Conservation (phyloP, 768 basidiomycete genomes). For the Crepidotus variabilis region DNA sequence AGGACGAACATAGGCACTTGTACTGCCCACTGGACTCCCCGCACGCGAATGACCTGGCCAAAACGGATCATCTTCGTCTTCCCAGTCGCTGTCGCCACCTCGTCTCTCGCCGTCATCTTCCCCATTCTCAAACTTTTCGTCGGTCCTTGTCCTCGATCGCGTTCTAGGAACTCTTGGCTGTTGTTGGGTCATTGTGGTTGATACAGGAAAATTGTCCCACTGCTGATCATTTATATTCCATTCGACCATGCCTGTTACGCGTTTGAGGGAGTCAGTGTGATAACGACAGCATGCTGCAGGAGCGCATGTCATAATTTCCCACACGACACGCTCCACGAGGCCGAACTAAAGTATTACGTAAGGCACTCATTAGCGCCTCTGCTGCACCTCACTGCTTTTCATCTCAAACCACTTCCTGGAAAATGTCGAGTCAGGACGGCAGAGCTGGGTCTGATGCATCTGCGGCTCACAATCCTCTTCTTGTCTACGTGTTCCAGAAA, state of each 20-base stretch:
- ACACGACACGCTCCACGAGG: background rate
- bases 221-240: background rate
- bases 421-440: background rate
- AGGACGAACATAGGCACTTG: background rate
- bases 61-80: slow-evolving; percentile 20
- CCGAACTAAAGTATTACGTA: background rate
- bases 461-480: background rate
- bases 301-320: background rate
- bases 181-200: slow-evolving; percentile 8
- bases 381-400: background rate
- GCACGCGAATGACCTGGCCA: background rate
- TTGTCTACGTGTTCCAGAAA: slow-evolving; percentile 3
- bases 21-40: slow-evolving; percentile 6
- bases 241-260: background rate
- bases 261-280: background rate
- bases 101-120: background rate
- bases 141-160: slow-evolving; percentile 7
- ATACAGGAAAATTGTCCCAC: background rate
- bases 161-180: slow-evolving; percentile 1
- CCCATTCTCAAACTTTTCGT: background rate
- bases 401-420: background rate
- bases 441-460: background rate
- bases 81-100: slow-evolving; percentile 22
- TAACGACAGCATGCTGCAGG: background rate
- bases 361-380: background rate